These are phyloP conservation scores for Hyaloperonospora brassicae DNA, from an alignment of 352 stramenopile genomes.

Conservation along the genomic window DNA sequence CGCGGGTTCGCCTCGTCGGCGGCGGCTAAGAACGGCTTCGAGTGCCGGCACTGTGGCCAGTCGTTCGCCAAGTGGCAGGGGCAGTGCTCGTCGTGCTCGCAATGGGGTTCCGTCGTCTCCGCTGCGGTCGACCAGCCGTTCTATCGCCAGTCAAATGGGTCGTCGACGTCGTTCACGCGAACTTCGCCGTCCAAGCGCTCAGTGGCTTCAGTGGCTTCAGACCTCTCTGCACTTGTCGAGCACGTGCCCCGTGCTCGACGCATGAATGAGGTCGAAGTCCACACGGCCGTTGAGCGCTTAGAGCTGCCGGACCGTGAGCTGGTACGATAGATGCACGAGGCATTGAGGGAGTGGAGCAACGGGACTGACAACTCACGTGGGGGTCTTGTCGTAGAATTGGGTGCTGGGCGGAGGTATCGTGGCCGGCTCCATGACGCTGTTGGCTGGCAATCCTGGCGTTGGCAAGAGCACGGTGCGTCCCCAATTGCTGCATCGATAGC, in stretches of 20 bases:
- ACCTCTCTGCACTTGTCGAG: conserved; percentile 2
- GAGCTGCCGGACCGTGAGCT: conserved; percentile 65
- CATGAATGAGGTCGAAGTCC: conserved; percentile 66
- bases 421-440: conserved; percentile 89
- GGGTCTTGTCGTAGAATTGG: conserved; percentile 55
- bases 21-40: conserved; percentile 19
- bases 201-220: too few relatives aligned
- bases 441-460: conserved; percentile 92
- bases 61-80: conserved; percentile 78
- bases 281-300: conserved; percentile 49
- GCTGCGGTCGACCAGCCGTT: conserved; percentile 28
- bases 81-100: conserved; percentile 77
- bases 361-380: too few relatives aligned
- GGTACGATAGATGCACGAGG: conserved; percentile 12
- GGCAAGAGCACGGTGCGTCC: conserved; percentile 86
- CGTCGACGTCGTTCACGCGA: too few relatives aligned
- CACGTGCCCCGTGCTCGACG: conserved; percentile 30
- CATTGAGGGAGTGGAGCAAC: too few relatives aligned
- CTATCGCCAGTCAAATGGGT: conserved; percentile 53
- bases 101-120: conserved; percentile 87
- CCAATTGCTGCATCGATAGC: neutral
- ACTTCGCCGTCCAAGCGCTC: too few relatives aligned
- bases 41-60: conserved; percentile 52
- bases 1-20: too few relatives aligned
- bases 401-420: conserved; percentile 95